phyloP scores from a whole-genome alignment of 768 basidiomycete genomes.

The Floccularia luteovirens region DNA sequence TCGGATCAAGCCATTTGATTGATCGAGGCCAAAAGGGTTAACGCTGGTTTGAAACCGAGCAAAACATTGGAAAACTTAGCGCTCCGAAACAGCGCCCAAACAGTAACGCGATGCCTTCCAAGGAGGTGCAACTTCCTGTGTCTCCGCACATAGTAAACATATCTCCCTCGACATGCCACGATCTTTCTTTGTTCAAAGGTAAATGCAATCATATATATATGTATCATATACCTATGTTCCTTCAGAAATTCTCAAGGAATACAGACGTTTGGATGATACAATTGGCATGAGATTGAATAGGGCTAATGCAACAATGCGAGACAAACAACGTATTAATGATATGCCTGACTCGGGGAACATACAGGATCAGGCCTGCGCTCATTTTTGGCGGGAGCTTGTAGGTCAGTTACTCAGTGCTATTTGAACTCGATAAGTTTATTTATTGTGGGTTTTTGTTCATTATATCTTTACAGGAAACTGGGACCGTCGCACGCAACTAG shows the following conservation, averaged over 20 bases:
- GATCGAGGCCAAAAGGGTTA: no score
- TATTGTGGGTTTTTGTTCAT: slow-evolving; percentile 10
- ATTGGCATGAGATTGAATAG: slow-evolving; percentile 79
- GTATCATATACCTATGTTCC: not conserved
- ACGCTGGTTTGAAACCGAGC: no score
- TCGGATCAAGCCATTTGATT: no score
- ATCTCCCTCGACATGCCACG: slow-evolving; percentile 63
- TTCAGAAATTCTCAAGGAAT: slow-evolving; percentile 75
- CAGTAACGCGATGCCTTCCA: no score
- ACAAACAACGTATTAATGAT: slow-evolving; percentile 49
- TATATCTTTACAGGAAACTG: slow-evolving; percentile 40
- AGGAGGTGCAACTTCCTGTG: slow-evolving; percentile 61
- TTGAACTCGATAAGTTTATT: no score
- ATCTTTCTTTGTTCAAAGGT: slow-evolving; percentile 79
- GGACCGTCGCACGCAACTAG: slow-evolving; percentile 65
- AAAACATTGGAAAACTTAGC: no score
- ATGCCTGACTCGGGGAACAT: slow-evolving; percentile 37
- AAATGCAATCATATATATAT: slow-evolving; percentile 6
- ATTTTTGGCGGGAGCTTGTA: slow-evolving; percentile 73
- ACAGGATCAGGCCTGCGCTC: slow-evolving; percentile 69
- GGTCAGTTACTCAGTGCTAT: slow-evolving; percentile 54
- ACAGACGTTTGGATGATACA: slow-evolving; percentile 72
- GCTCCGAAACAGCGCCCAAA: no score
- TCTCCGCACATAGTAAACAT: slow-evolving; percentile 63
- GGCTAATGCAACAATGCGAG: slow-evolving; percentile 67